Conservation (phyloP, 331 rosid genomes). For the Pyrus hybrid region DNA sequence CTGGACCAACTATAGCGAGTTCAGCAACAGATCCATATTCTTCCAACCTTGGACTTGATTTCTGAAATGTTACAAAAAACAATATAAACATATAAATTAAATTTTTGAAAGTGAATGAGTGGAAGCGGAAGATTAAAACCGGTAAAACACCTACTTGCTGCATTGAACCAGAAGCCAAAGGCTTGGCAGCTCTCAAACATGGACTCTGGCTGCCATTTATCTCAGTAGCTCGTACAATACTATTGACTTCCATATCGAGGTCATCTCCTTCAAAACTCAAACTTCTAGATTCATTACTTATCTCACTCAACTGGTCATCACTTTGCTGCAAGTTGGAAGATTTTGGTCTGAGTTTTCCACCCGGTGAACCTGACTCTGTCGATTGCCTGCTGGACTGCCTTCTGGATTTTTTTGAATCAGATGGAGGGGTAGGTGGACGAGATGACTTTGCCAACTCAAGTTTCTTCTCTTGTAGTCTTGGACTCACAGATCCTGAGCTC, state of each 20-base stretch:
- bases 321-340: conserved; percentile 25
- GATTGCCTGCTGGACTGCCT: conserved; percentile 37
- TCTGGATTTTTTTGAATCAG: conserved; percentile 48
- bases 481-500: conserved; percentile 61
- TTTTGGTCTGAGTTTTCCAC: conserved; percentile 44
- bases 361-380: conserved; percentile 37
- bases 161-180: conserved; percentile 30
- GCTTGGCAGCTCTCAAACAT: conserved; percentile 30
- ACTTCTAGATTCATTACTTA: conserved; percentile 48
- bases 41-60: conserved; percentile 30
- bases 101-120: neutral
- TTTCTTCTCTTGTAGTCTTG: conserved; percentile 72
- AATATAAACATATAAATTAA: neutral
- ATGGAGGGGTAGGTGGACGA: conserved; percentile 54
- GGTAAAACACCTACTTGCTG: conserved; percentile 34
- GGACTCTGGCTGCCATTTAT: conserved; percentile 30
- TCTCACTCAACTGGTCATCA: conserved; percentile 59
- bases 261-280: conserved; percentile 64
- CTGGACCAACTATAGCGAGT: conserved; percentile 43
- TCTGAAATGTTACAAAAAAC: conserved; percentile 25
- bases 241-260: conserved; percentile 42
- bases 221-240: conserved; percentile 28
- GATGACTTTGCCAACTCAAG: conserved; percentile 52
- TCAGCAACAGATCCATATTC: conserved; percentile 47
- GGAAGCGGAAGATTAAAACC: conserved; percentile 4